A percentile compares a stretch with the other conserved stretches of the same genome.
Conservation (phyloP, 2,329 filamentous ascomycete species). For the Magnaporthiopsis rhizophila region DNA sequence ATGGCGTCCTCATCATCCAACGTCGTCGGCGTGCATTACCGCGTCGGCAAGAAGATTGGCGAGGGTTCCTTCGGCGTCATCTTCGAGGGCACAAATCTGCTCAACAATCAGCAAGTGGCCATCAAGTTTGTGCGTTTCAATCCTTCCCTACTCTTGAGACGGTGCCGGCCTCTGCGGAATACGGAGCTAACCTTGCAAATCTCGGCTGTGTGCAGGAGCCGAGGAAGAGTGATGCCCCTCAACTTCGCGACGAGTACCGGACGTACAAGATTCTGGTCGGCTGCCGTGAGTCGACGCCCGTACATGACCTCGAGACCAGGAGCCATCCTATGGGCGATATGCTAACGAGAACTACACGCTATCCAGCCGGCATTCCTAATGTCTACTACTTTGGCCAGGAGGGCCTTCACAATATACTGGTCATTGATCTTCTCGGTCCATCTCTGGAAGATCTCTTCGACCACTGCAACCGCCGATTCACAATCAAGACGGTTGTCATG, state of each 20-base stretch:
- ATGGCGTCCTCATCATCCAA: slow-evolving; percentile 92
- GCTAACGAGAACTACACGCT: background rate
- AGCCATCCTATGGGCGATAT: slow-evolving; percentile 1
- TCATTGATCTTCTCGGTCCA: slow-evolving; percentile 91
- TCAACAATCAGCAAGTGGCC: slow-evolving; percentile 98
- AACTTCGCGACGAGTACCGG: slow-evolving; percentile 94
- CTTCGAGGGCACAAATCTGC: slow-evolving; percentile 94
- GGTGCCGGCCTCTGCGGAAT: too few relatives aligned
- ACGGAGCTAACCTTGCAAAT: background rate
- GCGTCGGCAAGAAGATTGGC: slow-evolving; percentile 98
- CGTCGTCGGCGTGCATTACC: slow-evolving; percentile 97
- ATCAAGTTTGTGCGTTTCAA: slow-evolving; percentile 85
- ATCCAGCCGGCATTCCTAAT: slow-evolving; percentile 88
- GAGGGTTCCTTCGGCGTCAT: slow-evolving; percentile 98
- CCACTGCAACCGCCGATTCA: slow-evolving; percentile 90
- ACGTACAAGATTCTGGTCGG: slow-evolving; percentile 99
- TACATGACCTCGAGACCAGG: background rate
- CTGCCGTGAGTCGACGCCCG: slow-evolving; percentile 68
- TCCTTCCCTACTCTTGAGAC: background rate
- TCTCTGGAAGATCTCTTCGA: slow-evolving; percentile 96
- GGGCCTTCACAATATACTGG: slow-evolving; percentile 95
- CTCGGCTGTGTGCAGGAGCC: slow-evolving; percentile 63
- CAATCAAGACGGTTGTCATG: slow-evolving; percentile 98
- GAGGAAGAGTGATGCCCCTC: slow-evolving; percentile 95
- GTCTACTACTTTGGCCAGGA: slow-evolving; percentile 99